Evolutionary conservation across 495 filamentous ascomycete species (phyloP).

Genomic region (Daldinia grandis): DNA sequence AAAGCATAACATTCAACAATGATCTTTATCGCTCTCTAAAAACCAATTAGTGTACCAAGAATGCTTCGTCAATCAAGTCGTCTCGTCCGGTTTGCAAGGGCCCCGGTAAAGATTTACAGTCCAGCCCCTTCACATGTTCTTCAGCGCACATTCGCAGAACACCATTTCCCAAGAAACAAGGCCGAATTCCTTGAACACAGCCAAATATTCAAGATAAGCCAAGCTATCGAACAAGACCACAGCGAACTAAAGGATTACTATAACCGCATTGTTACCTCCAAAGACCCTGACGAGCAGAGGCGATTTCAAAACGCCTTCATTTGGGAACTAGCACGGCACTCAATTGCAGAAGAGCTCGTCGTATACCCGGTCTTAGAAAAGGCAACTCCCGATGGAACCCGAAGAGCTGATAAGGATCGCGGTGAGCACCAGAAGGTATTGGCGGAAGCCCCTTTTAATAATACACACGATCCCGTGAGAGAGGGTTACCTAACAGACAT

Average conservation of each 20-base stretch:
- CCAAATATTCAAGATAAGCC: constrained; percentile 39
- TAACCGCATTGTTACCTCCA: constrained; percentile 60
- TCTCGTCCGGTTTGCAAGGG: constrained; percentile 7
- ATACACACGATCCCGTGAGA: not conserved
- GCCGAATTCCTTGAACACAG: constrained; percentile 40
- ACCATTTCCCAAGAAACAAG: constrained; percentile 32
- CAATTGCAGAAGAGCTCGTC: constrained; percentile 71
- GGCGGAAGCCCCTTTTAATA: not conserved
- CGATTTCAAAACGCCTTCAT: constrained; percentile 71
- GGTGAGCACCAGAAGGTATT: constrained; percentile 62
- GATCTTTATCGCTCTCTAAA: not conserved
- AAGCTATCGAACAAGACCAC: constrained; percentile 70
- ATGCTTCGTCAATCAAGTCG: constrained; percentile 15
- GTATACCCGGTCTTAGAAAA: constrained; percentile 74
- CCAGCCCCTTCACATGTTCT: not conserved
- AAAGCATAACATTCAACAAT: not conserved
- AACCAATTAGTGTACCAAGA: not conserved
- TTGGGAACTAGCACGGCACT: constrained; percentile 75
- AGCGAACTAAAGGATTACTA: constrained; percentile 67
- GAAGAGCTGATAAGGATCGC: constrained; percentile 66
- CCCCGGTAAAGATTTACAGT: not conserved
- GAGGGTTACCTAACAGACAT: not conserved
- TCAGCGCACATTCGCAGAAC: constrained; percentile 20
- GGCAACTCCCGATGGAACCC: constrained; percentile 54
- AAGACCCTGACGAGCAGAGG: constrained; percentile 56